phyloP scores from a whole-genome alignment of 148 eudicot genomes.

The Talinum fruticosum region DNA sequence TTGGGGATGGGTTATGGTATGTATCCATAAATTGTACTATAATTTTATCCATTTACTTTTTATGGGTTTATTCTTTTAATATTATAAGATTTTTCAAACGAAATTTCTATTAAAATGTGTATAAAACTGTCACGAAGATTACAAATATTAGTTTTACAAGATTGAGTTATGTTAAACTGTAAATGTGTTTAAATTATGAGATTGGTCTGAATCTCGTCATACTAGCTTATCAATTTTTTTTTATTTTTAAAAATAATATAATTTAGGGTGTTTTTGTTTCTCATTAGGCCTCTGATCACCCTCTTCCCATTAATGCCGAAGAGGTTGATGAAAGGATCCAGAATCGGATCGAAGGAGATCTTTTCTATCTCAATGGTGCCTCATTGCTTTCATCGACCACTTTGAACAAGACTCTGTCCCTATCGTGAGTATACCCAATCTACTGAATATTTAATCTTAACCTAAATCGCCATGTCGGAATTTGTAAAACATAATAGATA shows the following conservation, averaged over 20 bases:
- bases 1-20: slow-evolving; percentile 92
- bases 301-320: slow-evolving; percentile 40
- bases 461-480: too few species aligned
- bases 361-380: slow-evolving; percentile 55
- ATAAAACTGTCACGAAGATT: too few species aligned
- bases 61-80: too few species aligned
- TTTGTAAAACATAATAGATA: too few species aligned
- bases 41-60: neutral
- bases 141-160: too few species aligned
- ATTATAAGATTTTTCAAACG: too few species aligned
- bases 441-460: neutral
- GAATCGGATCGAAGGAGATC: slow-evolving; percentile 51
- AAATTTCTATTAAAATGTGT: too few species aligned
- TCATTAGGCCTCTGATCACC: slow-evolving; percentile 65
- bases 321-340: slow-evolving; percentile 54
- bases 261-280: neutral
- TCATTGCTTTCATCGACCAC: slow-evolving; percentile 52
- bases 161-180: too few species aligned
- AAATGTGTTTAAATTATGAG: too few species aligned
- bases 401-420: slow-evolving; percentile 51
- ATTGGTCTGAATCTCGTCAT: too few species aligned
- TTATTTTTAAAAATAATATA: too few species aligned
- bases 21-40: neutral
- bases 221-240: neutral
- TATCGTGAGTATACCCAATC: slow-evolving; percentile 37